These are phyloP conservation scores for Kurtzmaniella fragi DNA, from an alignment of 805 yeast genomes.

Conservation along the genomic window DNA sequence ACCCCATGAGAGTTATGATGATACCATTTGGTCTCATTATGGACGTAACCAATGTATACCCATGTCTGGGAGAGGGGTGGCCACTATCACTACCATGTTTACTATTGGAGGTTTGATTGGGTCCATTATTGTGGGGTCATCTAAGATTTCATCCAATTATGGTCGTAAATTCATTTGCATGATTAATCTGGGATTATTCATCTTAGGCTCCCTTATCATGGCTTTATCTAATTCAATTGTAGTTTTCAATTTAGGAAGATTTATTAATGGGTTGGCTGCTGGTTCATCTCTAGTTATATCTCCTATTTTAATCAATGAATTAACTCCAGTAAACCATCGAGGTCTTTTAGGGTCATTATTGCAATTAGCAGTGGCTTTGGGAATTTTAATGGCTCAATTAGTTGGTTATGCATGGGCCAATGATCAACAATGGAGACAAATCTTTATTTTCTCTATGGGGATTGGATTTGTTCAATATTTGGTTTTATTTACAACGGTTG, in stretches of 20 bases:
- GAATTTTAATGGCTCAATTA: slow-evolving; percentile 31
- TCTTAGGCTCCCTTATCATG: slow-evolving; percentile 25
- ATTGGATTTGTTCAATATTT: slow-evolving; percentile 24
- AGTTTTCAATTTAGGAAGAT: slow-evolving; percentile 25
- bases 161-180: slow-evolving; percentile 22
- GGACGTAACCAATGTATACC: slow-evolving; percentile 24
- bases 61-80: slow-evolving; percentile 15
- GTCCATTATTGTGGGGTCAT: slow-evolving; percentile 24
- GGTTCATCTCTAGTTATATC: slow-evolving; percentile 37
- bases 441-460: slow-evolving; percentile 22
- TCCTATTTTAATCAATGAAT: slow-evolving; percentile 35
- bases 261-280: slow-evolving; percentile 33
- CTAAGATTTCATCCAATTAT: slow-evolving; percentile 13
- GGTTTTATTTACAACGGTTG: slow-evolving; percentile 29
- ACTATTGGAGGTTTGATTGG: slow-evolving; percentile 33
- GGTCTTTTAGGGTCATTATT: slow-evolving; percentile 38
- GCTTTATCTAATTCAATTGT: slow-evolving; percentile 14
- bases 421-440: slow-evolving; percentile 32
- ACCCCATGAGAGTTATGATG: slow-evolving; percentile 15
- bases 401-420: slow-evolving; percentile 29
- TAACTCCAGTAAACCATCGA: slow-evolving; percentile 34
- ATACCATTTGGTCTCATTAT: slow-evolving; percentile 21
- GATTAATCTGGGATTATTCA: slow-evolving; percentile 17
- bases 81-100: slow-evolving; percentile 28
- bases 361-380: slow-evolving; percentile 35